A percentile compares a stretch with the other conserved stretches of the same genome.
phyloP scores from a whole-genome alignment of 1,139 yeast species.

The Kurtzmaniella natalensis region DNA sequence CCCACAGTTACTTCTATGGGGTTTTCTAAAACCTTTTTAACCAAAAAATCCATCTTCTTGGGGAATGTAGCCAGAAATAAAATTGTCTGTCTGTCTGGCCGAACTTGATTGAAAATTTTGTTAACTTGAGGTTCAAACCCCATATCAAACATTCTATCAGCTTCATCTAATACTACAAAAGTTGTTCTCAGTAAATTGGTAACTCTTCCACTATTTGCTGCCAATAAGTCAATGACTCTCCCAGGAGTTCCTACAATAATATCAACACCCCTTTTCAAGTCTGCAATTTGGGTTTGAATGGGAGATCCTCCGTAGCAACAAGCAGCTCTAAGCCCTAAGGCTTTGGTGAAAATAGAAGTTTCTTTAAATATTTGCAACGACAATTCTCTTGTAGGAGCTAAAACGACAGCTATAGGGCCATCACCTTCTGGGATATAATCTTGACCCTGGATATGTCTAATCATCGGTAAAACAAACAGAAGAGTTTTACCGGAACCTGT shows the following conservation, averaged over 20 bases:
- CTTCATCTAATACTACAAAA: conserved; percentile 88
- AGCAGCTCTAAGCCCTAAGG: conserved; percentile 44
- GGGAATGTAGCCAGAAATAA: conserved; percentile 95
- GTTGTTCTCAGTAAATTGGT: conserved; percentile 68
- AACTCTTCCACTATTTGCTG: conserved; percentile 80
- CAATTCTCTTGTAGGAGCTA: conserved; percentile 92
- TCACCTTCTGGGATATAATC: conserved; percentile 40
- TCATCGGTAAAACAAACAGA: conserved; percentile 78
- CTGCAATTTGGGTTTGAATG: conserved; percentile 77
- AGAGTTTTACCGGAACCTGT: conserved; percentile 97
- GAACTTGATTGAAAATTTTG: conserved; percentile 68
- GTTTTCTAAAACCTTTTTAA: conserved; percentile 52
- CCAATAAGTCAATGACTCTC: conserved; percentile 79
- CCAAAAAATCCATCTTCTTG: conserved; percentile 68
- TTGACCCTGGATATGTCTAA: conserved; percentile 78
- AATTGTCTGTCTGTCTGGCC: conserved; percentile 91
- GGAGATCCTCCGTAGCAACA: conserved; percentile 97
- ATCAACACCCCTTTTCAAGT: conserved; percentile 73
- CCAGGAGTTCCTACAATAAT: conserved; percentile 95
- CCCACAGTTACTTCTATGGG: conserved; percentile 84
- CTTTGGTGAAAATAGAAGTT: conserved; percentile 52
- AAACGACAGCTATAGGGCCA: conserved; percentile 76
- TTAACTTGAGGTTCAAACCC: conserved; percentile 97
- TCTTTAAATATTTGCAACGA: conserved; percentile 82
- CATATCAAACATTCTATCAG: conserved; percentile 94